Percentiles rank a stretch among this genome's conserved stretches.
phyloP scores from a whole-genome alignment of 768 basidiomycete genomes.

The Chalciporus sphaerocephalus region DNA sequence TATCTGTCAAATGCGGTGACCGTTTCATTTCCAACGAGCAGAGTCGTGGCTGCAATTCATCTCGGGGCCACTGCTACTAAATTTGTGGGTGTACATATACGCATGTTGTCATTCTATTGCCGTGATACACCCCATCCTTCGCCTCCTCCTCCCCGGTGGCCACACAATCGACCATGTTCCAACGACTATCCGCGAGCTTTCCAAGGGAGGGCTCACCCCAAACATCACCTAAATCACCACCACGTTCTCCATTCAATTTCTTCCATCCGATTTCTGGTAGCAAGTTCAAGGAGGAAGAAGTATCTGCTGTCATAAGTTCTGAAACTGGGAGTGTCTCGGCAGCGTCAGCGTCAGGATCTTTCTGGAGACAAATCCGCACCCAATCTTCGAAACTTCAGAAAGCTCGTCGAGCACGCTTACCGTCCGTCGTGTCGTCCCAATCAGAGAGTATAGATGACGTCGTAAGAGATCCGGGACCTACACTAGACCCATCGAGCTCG shows the following conservation, averaged over 20 bases:
- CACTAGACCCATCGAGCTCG: conserved; percentile 9
- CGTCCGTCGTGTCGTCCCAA: not conserved
- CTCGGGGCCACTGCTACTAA: not conserved
- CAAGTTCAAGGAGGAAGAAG: conserved; percentile 24
- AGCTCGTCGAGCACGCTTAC: conserved; percentile 6
- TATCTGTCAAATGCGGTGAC: not conserved
- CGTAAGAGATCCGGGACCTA: conserved; percentile 7
- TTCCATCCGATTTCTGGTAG: conserved; percentile 24
- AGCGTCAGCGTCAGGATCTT: conserved; percentile 4
- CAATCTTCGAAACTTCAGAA: conserved; percentile 19
- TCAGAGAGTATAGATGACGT: not conserved
- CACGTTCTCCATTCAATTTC: conserved; percentile 11
- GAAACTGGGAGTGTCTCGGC: conserved; percentile 22
- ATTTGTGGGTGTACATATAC: not conserved
- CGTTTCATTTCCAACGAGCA: not conserved
- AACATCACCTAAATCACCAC: conserved; percentile 12
- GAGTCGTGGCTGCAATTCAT: too few relatives aligned
- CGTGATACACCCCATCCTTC: not conserved
- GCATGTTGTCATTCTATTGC: too few relatives aligned
- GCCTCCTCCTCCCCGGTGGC: not conserved
- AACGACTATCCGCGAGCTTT: conserved; percentile 1
- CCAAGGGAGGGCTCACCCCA: conserved; percentile 6
- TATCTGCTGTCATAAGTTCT: conserved; percentile 25
- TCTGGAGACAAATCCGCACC: conserved; percentile 5
- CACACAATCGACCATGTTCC: conserved; percentile 17